Conservation (phyloP, 139 green algal species). For the Chlamydomonas applanata region DNA sequence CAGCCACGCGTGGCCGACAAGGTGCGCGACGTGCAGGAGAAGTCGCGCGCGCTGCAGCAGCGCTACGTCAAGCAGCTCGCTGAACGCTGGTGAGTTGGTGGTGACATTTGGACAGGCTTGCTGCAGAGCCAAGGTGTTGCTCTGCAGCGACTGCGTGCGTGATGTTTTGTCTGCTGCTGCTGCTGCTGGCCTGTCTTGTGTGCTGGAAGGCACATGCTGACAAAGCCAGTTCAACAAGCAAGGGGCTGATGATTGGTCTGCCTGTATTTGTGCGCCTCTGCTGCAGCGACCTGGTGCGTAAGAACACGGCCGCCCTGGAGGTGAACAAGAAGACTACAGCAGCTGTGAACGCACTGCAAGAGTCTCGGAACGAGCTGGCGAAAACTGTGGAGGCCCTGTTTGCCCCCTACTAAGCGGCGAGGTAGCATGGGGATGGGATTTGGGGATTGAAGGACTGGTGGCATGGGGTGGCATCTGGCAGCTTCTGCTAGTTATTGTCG, state of each 20-base stretch:
- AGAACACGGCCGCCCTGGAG: constrained; percentile 6
- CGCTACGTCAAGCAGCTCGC: constrained; percentile 21
- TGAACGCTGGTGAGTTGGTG: constrained; percentile 9
- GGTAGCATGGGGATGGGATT: too few species aligned
- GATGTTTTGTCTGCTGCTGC: not conserved
- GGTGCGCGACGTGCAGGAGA: constrained; percentile 31
- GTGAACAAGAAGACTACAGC: constrained; percentile 19
- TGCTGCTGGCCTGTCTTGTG: too few species aligned
- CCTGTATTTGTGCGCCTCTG: not conserved
- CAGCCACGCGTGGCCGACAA: constrained; percentile 14
- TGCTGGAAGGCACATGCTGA: too few species aligned
- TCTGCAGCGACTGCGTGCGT: not conserved
- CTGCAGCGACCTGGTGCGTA: constrained; percentile 4
- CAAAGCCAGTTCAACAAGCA: too few species aligned
- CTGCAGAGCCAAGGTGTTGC: constrained; percentile 7
- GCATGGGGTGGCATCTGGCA: too few species aligned
- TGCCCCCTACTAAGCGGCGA: constrained; percentile 15
- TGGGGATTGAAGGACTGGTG: too few species aligned
- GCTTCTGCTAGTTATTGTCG: not conserved
- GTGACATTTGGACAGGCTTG: not conserved
- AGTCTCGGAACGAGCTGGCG: constrained; percentile 14
- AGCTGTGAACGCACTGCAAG: constrained; percentile 4
- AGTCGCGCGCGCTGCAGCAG: constrained; percentile 8
- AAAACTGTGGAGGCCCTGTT: constrained; percentile 12
- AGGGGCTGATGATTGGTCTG: not conserved